These are phyloP conservation scores for Sparassis latifolia DNA, from an alignment of 1,284 basidiomycete species.

Conservation along the genomic window DNA sequence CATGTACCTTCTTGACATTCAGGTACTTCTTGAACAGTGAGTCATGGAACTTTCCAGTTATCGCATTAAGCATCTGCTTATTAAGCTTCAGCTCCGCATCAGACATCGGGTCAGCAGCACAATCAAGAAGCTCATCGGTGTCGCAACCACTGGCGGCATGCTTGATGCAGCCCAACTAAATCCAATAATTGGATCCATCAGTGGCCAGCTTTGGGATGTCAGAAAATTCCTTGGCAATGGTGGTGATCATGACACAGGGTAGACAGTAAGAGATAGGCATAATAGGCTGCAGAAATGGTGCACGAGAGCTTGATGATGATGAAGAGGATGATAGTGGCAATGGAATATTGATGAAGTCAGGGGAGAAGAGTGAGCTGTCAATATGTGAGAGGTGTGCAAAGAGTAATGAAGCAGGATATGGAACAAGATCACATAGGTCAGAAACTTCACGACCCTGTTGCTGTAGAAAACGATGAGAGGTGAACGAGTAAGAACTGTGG, in stretches of 20 bases:
- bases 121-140: slow-evolving; percentile 1
- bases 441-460: too few relatives aligned
- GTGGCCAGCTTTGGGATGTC: slow-evolving; percentile 5
- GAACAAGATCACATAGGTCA: too few relatives aligned
- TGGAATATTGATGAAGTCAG: too few relatives aligned
- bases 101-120: background rate
- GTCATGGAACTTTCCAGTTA: slow-evolving; percentile 6
- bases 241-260: background rate
- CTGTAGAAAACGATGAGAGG: too few relatives aligned
- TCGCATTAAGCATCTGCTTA: slow-evolving; percentile 2
- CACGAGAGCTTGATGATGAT: too few relatives aligned
- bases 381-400: too few relatives aligned
- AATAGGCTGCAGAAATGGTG: too few relatives aligned
- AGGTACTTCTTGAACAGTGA: slow-evolving; percentile 6
- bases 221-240: slow-evolving; percentile 4
- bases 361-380: too few relatives aligned
- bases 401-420: too few relatives aligned
- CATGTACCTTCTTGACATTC: background rate
- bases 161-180: slow-evolving; percentile 5
- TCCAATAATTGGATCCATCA: slow-evolving; percentile 8
- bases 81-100: background rate
- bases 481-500: too few relatives aligned
- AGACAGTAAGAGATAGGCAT: too few relatives aligned
- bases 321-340: too few relatives aligned
- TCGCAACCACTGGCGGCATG: slow-evolving; percentile 5